Percentiles rank a stretch among this genome's conserved stretches.
Conservation (phyloP, 2,329 filamentous ascomycete genomes). For the Cladobotryum mycophilum region DNA sequence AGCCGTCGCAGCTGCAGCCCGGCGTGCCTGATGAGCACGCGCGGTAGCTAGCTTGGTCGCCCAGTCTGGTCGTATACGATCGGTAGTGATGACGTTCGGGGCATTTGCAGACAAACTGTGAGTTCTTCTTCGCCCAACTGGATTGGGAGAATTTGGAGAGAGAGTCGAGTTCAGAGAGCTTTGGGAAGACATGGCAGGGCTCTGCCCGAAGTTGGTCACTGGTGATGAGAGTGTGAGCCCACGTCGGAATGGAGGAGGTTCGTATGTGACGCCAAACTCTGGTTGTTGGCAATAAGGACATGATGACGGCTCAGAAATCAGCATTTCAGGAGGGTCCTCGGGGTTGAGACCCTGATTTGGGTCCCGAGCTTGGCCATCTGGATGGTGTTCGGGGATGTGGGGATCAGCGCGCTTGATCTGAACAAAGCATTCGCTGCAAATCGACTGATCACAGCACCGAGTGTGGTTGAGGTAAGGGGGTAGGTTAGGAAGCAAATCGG, state of each 20-base stretch:
- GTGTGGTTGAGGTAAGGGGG: constrained; percentile 92
- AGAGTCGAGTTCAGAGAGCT: constrained; percentile 65
- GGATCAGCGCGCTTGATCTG: constrained; percentile 95
- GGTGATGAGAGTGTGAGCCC: constrained; percentile 63
- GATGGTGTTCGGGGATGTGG: constrained; percentile 74
- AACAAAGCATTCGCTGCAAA: constrained; percentile 98
- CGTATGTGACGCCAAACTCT: constrained; percentile 95
- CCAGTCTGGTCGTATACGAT: constrained; percentile 91
- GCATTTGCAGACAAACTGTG: constrained; percentile 72
- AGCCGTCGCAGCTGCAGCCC: constrained; percentile 88
- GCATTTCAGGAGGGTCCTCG: constrained; percentile 52
- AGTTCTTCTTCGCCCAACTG: constrained; percentile 39
- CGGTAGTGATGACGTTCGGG: constrained; percentile 83
- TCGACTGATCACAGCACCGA: constrained; percentile 89
- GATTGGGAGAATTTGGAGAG: constrained; percentile 34
- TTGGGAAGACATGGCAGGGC: constrained; percentile 78
- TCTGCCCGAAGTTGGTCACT: constrained; percentile 32
- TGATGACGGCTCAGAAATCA: constrained; percentile 84
- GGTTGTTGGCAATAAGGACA: constrained; percentile 94
- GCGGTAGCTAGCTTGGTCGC: constrained; percentile 80
- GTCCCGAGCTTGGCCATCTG: constrained; percentile 36
- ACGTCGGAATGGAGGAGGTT: constrained; percentile 79
- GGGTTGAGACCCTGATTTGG: constrained; percentile 33
- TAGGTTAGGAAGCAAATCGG: constrained; percentile 97
- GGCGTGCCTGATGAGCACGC: constrained; percentile 73